Conservation (phyloP, 2,329 filamentous ascomycete species). For the Hypoxylon rubiginosum region DNA sequence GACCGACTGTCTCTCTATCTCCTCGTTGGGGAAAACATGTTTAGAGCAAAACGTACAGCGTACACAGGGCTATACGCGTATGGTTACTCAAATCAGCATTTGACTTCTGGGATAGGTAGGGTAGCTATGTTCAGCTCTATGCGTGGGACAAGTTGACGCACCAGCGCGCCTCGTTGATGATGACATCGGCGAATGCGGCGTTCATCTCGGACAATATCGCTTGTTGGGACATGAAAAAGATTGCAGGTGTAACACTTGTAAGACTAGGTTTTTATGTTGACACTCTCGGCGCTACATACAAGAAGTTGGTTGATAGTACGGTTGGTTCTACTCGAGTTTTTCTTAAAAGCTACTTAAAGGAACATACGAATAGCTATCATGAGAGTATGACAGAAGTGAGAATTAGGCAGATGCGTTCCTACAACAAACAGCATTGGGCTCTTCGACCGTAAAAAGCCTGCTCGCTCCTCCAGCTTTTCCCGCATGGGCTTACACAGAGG, state of each 20-base stretch:
- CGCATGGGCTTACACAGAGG: background rate
- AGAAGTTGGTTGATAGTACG: background rate
- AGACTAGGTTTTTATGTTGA: background rate
- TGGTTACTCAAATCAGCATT: conserved; percentile 18
- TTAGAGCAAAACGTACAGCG: conserved; percentile 59
- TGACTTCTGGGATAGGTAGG: too few relatives aligned
- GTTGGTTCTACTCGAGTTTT: background rate
- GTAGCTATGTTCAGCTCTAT: background rate
- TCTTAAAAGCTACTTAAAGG: too few relatives aligned
- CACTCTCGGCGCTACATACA: background rate
- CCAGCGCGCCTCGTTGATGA: conserved; percentile 35
- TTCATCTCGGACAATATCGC: conserved; percentile 28
- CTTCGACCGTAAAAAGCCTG: background rate
- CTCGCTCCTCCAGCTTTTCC: too few relatives aligned
- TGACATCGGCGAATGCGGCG: conserved; percentile 18
- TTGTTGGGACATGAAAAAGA: conserved; percentile 25
- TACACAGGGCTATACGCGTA: conserved; percentile 58
- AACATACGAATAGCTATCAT: background rate
- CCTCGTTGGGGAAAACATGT: background rate
- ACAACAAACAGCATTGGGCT: background rate
- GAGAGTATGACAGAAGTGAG: background rate
- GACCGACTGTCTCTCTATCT: background rate
- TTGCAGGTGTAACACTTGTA: background rate
- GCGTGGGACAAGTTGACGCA: conserved; percentile 13
- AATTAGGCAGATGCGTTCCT: background rate